A percentile compares a stretch with the other conserved stretches of the same genome.
These are phyloP conservation scores for Omphalea diandra DNA, from an alignment of 441 rosid species.

Conservation along the genomic window DNA sequence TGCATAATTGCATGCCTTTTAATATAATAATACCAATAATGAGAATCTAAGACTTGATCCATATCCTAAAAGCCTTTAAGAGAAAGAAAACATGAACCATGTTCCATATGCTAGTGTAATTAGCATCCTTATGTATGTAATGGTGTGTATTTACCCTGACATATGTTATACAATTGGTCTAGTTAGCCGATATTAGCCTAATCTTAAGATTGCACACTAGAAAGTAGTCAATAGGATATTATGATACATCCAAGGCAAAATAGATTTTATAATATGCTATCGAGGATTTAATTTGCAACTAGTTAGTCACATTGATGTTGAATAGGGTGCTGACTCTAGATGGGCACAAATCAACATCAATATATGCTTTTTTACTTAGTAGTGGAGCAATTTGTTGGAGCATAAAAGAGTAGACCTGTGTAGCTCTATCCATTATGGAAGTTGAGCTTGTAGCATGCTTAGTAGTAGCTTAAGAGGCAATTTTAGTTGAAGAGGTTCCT, in stretches of 20 bases:
- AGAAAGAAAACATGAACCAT: not conserved
- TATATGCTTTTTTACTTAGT: too few species aligned
- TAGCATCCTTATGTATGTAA: too few species aligned
- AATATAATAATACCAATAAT: not conserved
- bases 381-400: not conserved
- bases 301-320: not conserved
- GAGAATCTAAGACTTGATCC: not conserved
- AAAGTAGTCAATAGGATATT: not conserved
- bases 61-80: not conserved
- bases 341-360: not conserved
- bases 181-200: not conserved
- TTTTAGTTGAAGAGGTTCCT: too few species aligned
- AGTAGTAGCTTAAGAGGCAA: too few species aligned
- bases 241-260: not conserved
- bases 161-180: not conserved
- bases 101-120: not conserved
- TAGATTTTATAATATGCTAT: not conserved
- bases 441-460: too few species aligned
- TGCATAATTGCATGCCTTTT: not conserved
- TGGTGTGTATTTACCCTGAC: not conserved
- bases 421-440: not conserved
- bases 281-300: not conserved
- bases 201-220: not conserved
- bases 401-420: not conserved
- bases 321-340: not conserved